Conservation (phyloP, 1,139 yeast genomes). For the Candida labiduridarum region DNA sequence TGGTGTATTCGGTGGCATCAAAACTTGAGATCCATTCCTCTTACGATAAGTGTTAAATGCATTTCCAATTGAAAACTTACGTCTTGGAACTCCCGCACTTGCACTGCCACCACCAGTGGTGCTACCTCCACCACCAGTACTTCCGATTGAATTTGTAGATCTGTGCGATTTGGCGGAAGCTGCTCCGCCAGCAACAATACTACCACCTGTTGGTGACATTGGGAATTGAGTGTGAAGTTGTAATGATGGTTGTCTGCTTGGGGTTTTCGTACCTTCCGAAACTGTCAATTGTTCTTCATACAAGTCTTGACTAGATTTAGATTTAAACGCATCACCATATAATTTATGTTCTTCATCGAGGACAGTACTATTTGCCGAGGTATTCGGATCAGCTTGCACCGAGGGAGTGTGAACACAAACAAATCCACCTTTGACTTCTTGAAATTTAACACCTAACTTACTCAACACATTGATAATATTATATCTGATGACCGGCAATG, state of each 20-base stretch:
- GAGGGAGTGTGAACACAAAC: conserved; percentile 76
- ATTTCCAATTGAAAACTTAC: conserved; percentile 67
- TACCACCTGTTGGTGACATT: conserved; percentile 11
- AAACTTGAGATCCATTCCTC: conserved; percentile 47
- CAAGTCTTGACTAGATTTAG: conserved; percentile 32
- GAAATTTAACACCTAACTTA: conserved; percentile 76
- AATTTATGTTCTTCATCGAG: conserved; percentile 37
- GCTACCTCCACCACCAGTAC: conserved; percentile 20
- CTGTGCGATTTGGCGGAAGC: conserved; percentile 22
- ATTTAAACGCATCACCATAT: conserved; percentile 48
- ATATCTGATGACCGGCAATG: conserved; percentile 84
- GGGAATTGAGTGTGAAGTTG: conserved; percentile 34
- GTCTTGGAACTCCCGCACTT: conserved; percentile 44
- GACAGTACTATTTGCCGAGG: conserved; percentile 11
- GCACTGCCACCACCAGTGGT: conserved; percentile 25
- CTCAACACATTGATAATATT: conserved; percentile 80
- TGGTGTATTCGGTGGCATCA: conserved; percentile 54
- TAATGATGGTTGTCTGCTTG: conserved; percentile 44
- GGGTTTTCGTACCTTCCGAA: conserved; percentile 25
- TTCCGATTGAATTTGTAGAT: conserved; percentile 23
- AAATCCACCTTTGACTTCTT: conserved; percentile 94
- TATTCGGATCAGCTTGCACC: conserved; percentile 23
- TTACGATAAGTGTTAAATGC: conserved; percentile 48
- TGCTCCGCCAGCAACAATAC: conserved; percentile 5
- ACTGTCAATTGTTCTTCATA: conserved; percentile 21